Evolutionary conservation across 2,329 filamentous ascomycete genomes (phyloP).

Genomic region (Ophiostoma piceae): DNA sequence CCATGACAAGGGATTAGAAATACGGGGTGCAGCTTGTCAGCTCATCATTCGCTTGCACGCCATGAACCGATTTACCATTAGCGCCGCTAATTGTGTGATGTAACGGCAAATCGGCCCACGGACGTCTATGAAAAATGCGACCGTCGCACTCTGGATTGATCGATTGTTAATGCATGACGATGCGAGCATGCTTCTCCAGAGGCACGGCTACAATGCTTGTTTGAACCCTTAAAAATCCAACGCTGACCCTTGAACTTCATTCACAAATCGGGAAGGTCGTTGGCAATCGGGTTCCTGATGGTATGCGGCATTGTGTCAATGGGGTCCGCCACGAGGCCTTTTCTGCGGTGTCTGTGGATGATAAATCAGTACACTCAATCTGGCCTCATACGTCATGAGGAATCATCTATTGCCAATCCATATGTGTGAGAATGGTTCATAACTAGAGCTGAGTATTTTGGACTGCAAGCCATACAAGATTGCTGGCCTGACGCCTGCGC

Average conservation of each 20-base stretch:
- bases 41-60: not conserved
- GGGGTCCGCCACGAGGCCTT: no score
- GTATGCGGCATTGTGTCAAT: no score
- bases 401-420: no score
- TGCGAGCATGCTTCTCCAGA: not conserved
- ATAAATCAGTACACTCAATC: no score
- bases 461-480: no score
- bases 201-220: not conserved
- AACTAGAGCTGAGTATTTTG: no score
- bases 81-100: not conserved
- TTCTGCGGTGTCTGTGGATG: no score
- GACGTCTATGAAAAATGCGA: not conserved
- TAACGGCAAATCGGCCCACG: not conserved
- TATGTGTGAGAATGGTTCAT: no score
- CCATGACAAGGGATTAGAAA: not conserved
- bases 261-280: not conserved
- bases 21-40: not conserved
- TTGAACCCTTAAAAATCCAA: not conserved
- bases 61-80: not conserved
- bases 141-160: not conserved
- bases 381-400: no score
- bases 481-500: no score
- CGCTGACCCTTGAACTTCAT: not conserved
- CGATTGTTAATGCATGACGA: not conserved
- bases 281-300: no score